Conservation (phyloP, 2,329 filamentous ascomycete genomes). For the Claviceps arundinis region DNA sequence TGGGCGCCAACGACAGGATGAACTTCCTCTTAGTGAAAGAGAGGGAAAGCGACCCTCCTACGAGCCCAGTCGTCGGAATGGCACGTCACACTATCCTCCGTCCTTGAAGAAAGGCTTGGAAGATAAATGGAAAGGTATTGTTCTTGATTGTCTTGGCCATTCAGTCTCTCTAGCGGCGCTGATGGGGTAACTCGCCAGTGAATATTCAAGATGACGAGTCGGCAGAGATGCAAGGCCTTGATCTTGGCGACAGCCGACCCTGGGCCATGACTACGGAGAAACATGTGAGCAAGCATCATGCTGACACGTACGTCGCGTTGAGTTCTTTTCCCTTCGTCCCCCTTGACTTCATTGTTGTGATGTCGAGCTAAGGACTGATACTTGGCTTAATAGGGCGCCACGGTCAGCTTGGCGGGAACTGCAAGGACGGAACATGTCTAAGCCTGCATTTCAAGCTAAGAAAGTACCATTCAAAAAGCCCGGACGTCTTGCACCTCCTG, state of each 20-base stretch:
- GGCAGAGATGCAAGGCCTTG: constrained; percentile 11
- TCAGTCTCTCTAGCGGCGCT: neutral
- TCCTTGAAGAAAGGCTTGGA: constrained; percentile 6
- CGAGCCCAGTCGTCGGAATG: constrained; percentile 3
- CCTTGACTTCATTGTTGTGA: neutral
- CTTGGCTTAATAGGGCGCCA: constrained; percentile 6
- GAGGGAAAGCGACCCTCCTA: constrained; percentile 9
- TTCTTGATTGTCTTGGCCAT: neutral
- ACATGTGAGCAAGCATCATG: constrained; percentile 4
- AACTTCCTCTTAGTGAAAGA: constrained; percentile 10
- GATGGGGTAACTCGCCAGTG: constrained; percentile 6
- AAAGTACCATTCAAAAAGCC: neutral
- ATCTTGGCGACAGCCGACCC: constrained; percentile 9
- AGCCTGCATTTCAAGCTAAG: neutral
- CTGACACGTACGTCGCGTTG: constrained; percentile 5
- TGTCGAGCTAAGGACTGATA: neutral
- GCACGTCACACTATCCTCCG: constrained; percentile 6
- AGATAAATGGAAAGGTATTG: constrained; percentile 11
- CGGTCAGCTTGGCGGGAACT: constrained; percentile 2
- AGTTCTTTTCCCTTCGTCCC: neutral
- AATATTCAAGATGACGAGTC: constrained; percentile 12
- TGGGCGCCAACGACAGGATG: constrained; percentile 11
- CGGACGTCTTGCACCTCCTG: constrained; percentile 2
- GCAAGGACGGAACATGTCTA: neutral
- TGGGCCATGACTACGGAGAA: constrained; percentile 9